Base-by-base conservation (phyloP, 805 yeast genomes). In the Wickerhamomyces canadensis region DNA sequence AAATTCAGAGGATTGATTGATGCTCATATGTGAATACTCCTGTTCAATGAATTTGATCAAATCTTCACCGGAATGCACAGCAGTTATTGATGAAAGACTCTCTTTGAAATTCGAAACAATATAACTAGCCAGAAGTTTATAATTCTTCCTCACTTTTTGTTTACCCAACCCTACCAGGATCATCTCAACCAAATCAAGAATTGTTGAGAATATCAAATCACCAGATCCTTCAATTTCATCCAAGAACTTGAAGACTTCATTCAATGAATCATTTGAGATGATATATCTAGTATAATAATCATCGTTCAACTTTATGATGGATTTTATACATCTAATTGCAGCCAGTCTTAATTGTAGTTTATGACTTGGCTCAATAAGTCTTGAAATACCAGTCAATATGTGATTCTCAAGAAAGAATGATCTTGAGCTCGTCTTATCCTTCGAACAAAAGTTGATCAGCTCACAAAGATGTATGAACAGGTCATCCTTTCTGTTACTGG, bases 171-270 rank as follows among this genome's bases (percentile, higher is more conserved):
- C 53, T 21, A 38, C 22, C 38, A 61, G 47, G 36, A 74, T 51
- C 16, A 69, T 64, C 47, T 76, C 82, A 24, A 80, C 62, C 17
- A 89, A 64, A 54, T 84, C 88, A 32, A 87, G 64, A 44, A 91
- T 73, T 6, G 89, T 73, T 0, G 96, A 87, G 51, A 78, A 83
- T 3, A 83, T 70, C 41, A 88, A 60, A 52, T 80, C 83, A 54
- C 84, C 78, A 27, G 61, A 59, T 22, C 65, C 59, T 6, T 70
- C 63, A 9, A 76, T 72, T 12, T 64, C 69, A 17, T 64, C 59
- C 43, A 84, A 65, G 34, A 76, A 62, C 1, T 57, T 52, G 39
- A 84, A 68, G 24, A 80, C 65, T 16, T 66, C 61, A 4, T 60
- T 65, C 36, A 80, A 64, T 5, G 80, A 54, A 33, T 76, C 70